Percentiles rank a stretch among this genome's conserved stretches.
Evolutionary conservation across 148 eudicot genomes (phyloP).

Genomic region (Dysphania ambrosioides): DNA sequence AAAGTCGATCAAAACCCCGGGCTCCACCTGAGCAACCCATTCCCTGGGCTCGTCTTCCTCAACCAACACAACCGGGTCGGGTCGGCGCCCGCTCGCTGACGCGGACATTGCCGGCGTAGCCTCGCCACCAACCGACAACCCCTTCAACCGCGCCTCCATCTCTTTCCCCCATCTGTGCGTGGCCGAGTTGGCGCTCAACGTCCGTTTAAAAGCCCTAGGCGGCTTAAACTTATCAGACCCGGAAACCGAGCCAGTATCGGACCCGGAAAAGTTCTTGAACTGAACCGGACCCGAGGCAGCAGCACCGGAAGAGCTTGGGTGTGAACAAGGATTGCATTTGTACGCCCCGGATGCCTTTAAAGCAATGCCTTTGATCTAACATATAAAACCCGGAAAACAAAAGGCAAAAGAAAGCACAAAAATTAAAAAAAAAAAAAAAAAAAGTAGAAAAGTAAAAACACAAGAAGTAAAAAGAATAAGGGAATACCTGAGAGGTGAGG

Average conservation of each 20-base stretch:
- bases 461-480: neutral
- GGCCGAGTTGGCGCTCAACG: slow-evolving; percentile 62
- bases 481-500: slow-evolving; percentile 67
- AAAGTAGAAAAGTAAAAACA: no score
- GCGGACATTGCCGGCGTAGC: slow-evolving; percentile 41
- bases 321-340: slow-evolving; percentile 49
- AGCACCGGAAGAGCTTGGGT: slow-evolving; percentile 20
- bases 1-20: slow-evolving; percentile 90
- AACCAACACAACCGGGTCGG: slow-evolving; percentile 62
- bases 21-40: slow-evolving; percentile 99
- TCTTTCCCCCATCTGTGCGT: slow-evolving; percentile 82
- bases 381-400: neutral
- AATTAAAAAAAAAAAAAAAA: neutral
- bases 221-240: slow-evolving; percentile 56
- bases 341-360: slow-evolving; percentile 80
- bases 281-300: slow-evolving; percentile 22
- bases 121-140: slow-evolving; percentile 46
- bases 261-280: slow-evolving; percentile 23
- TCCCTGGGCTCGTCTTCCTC: slow-evolving; percentile 95
- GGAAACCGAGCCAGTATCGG: slow-evolving; percentile 36
- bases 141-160: slow-evolving; percentile 93
- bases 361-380: slow-evolving; percentile 48
- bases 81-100: slow-evolving; percentile 43
- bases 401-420: no score
- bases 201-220: slow-evolving; percentile 50